Evolutionary conservation across 2,329 filamentous ascomycete genomes (phyloP).

Genomic region (Cordyceps javanica): DNA sequence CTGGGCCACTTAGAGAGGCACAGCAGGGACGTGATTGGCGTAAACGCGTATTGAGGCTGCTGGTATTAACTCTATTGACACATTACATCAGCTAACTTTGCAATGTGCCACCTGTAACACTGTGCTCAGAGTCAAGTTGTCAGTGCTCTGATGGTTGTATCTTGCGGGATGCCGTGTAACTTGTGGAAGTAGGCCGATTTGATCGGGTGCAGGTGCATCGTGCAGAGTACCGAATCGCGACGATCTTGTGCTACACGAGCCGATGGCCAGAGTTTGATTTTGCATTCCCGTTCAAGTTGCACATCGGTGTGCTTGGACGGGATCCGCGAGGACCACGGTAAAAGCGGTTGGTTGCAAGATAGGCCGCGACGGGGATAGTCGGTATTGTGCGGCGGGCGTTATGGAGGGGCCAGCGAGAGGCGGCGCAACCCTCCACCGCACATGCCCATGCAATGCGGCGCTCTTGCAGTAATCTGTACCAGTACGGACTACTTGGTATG

Average conservation of each 20-base stretch:
- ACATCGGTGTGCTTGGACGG: background rate
- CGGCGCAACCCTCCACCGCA: background rate
- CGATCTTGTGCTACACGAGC: background rate
- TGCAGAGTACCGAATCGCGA: background rate
- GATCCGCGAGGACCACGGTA: background rate
- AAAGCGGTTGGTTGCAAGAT: background rate
- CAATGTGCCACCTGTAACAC: background rate
- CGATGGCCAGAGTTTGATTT: background rate
- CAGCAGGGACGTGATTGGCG: background rate
- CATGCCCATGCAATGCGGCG: background rate
- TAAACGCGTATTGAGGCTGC: background rate
- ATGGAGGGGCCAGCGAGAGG: background rate
- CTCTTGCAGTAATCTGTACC: too few species aligned
- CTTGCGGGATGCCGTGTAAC: background rate
- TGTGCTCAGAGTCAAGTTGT: background rate
- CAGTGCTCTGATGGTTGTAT: background rate
- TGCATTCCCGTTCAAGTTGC: background rate
- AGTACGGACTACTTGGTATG: too few species aligned
- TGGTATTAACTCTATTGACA: background rate
- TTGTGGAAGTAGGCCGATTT: background rate
- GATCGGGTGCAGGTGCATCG: background rate
- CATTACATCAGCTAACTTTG: background rate
- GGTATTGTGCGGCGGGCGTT: constrained; percentile 2
- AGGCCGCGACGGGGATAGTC: background rate
- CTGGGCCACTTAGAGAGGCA: background rate